Percentiles rank a stretch among this genome's conserved stretches.
These are phyloP conservation scores for Leccinum subspadiceum DNA, from an alignment of 1,284 basidiomycete genomes.

Conservation along the genomic window DNA sequence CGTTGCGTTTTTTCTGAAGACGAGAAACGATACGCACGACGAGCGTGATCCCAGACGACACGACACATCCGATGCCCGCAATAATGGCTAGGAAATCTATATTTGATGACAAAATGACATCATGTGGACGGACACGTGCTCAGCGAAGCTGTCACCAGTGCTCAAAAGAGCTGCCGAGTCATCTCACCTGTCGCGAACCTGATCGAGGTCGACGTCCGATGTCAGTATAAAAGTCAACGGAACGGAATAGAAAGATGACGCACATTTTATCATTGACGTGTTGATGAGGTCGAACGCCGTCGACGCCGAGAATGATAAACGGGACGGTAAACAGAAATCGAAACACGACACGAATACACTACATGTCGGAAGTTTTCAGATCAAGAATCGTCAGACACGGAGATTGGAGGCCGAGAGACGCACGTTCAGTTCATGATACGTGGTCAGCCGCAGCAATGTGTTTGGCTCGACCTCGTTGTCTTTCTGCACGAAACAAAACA, in stretches of 20 bases:
- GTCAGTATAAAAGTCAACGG: neutral
- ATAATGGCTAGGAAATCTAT: conserved; percentile 60
- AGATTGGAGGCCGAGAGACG: conserved; percentile 22
- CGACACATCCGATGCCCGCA: conserved; percentile 54
- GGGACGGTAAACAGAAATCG: conserved; percentile 67
- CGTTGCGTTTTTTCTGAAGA: neutral
- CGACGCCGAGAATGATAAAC: conserved; percentile 60
- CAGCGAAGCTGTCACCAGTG: neutral
- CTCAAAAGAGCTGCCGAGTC: neutral
- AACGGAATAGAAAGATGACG: conserved; percentile 12
- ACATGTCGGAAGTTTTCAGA: neutral
- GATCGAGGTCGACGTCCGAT: conserved; percentile 12
- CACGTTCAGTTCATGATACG: conserved; percentile 78
- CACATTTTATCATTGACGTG: conserved; percentile 63
- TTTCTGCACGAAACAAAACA: conserved; percentile 28
- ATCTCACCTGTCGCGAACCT: conserved; percentile 33
- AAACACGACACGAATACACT: conserved; percentile 69
- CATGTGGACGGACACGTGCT: neutral
- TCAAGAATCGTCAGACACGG: neutral
- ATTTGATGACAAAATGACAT: no score
- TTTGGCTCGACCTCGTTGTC: conserved; percentile 55
- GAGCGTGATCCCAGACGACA: conserved; percentile 73
- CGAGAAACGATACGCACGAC: conserved; percentile 44
- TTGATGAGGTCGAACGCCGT: conserved; percentile 59
- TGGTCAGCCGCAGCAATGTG: conserved; percentile 68